Base-by-base conservation (phyloP, 768 basidiomycete genomes). In the Tubosaeta sp. region DNA sequence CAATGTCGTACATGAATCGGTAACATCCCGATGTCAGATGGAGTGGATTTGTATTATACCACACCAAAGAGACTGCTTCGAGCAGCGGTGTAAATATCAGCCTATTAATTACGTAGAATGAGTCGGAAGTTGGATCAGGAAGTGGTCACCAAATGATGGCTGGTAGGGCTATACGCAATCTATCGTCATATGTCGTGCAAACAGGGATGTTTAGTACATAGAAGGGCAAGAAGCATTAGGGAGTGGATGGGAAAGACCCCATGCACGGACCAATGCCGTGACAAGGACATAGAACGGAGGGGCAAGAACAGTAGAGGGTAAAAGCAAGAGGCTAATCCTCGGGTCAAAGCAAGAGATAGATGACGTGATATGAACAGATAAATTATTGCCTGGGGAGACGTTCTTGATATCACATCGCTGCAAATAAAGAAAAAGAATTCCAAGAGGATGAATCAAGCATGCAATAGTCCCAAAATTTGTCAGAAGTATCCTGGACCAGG, bases 401-500 rank as follows among this genome's bases (percentile, higher is more conserved):
- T 22, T 35, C 45, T 33, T 22, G 38, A 41, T 14, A 49, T 34
- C 53, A 50, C 46, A 31, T 48, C 50, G 25, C 17, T 35, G 19
- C 33, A 47, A 38, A 17, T 31, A 34, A 33, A 46, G n/a, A 19
- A 39, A 27, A 32, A 34, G 16, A 38, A 50, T 39, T 13, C 54
- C 57, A 55, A 59, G 42, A 60, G 42, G 32, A 51, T 26, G 39
- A 39, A 43, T 41, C 33, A 48, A 51, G 16, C 4, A 14, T 41
- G 38, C 26, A 29, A 27, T 37, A 43, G n/a, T 46, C 48, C 42
- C 52, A 46, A 39, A 2, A 16, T 29, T 13, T 31, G 29, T 67
- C 56, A 66, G 53, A 66, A 67, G 45, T 63, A 66, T 16, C 65
- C 65, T 25, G 63, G 64, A 32, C 66, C 54, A 43, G 65, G 66